Base-by-base conservation (phyloP, 768 basidiomycete species). In the Termitomyces sp. region DNA sequence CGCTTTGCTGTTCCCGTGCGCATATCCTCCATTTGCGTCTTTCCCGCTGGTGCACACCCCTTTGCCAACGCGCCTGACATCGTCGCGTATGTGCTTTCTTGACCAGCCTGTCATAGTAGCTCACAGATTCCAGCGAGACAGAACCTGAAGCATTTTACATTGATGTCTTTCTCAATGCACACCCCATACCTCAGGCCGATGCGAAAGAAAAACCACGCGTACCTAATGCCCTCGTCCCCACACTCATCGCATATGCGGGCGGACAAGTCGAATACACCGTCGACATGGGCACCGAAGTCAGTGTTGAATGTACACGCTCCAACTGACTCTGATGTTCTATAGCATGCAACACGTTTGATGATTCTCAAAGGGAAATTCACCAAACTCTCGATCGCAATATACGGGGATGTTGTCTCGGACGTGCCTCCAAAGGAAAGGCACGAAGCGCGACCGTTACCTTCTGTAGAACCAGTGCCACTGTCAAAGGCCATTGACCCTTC, bases 341-440 rank as follows among this genome's bases (percentile, higher is more conserved):
- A 91, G 88, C 86, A 83, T 70, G 83, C 86, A 4, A 91, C 91
- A 25, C 86, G 91, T 48, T 77, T 93, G 36, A 86, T 94, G 82
- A 89, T 93, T 60, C 79, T 94, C 63, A 87, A 86, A 67, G 92
- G 91, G n/a, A 76, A 82, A 40, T 92, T 91, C 70, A 74, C 83
- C 53, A 77, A 75, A 60, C 74, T 90, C 20, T 89, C 90, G 12
- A 74, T 90, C 66, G 87, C 88, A 43, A 77, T 86, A 37, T 84
- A 84, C 65, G 82, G 82, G 14, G 82, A 89, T 37, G 67, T 84
- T 14, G 78, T 85, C 17, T 73, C 80, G 12, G 86, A 88, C 38
- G 60, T 71, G 3, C 65, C 74, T 8, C 66, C 79, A 8, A 71
- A 70, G 11, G 63, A 72, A 2, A 68, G 71, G 12, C 84, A 84